Percentiles rank a stretch among this genome's conserved stretches.
phyloP scores from a whole-genome alignment of 495 filamentous ascomycete species.

The Podospora bellae-mahoneyi region DNA sequence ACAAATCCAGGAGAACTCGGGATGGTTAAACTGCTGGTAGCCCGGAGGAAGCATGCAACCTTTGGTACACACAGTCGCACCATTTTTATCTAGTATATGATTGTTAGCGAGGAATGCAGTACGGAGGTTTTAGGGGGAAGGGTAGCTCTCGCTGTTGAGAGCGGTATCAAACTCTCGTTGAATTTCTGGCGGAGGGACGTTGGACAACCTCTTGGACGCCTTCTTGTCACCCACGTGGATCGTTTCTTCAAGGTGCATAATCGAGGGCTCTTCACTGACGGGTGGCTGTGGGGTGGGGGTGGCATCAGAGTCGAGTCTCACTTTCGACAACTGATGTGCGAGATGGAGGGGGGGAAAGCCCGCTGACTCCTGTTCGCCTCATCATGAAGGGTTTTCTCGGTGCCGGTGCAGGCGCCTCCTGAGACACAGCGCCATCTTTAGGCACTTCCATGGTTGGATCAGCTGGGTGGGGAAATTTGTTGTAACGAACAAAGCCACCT shows the following conservation, averaged over 20 bases:
- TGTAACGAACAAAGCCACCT: too few relatives aligned
- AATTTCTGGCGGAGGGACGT: not conserved
- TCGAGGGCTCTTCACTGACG: not conserved
- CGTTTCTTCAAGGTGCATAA: not conserved
- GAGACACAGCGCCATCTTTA: not conserved
- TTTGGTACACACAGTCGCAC: slow-evolving; percentile 1
- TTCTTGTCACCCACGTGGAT: not conserved
- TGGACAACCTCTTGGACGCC: not conserved
- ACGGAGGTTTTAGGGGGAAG: too few relatives aligned
- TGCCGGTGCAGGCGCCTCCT: not conserved
- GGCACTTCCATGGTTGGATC: too few relatives aligned
- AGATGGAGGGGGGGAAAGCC: slow-evolving; percentile 12
- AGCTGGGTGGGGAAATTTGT: too few relatives aligned
- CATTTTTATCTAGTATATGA: slow-evolving; percentile 5
- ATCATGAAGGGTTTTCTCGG: slow-evolving; percentile 18
- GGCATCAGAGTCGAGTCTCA: not conserved
- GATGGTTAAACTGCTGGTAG: slow-evolving; percentile 25
- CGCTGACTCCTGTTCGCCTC: slow-evolving; percentile 20
- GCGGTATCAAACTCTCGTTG: slow-evolving; percentile 6
- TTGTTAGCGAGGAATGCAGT: not conserved
- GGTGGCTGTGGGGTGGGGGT: not conserved
- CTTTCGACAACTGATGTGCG: not conserved
- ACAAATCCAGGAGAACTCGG: slow-evolving; percentile 31
- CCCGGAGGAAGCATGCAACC: slow-evolving; percentile 29
- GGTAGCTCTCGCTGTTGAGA: slow-evolving; percentile 14